Conservation (phyloP, 2,329 filamentous ascomycete species). For the Camillea tinctor region DNA sequence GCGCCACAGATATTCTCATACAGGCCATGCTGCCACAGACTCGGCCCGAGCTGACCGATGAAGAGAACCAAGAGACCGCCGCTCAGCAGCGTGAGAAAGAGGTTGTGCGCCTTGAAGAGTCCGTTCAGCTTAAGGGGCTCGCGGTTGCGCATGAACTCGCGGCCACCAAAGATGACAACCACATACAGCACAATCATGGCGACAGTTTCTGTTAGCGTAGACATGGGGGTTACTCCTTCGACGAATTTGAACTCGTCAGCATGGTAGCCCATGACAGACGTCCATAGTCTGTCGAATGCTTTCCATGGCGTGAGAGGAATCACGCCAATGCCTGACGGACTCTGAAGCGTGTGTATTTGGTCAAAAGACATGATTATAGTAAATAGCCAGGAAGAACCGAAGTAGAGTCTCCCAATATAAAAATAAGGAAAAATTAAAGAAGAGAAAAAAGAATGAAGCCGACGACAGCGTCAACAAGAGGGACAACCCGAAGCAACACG, state of each 20-base stretch:
- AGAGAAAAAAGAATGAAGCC: neutral
- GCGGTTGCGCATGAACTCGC: constrained; percentile 85
- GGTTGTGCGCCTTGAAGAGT: constrained; percentile 93
- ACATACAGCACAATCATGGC: constrained; percentile 85
- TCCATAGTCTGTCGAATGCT: constrained; percentile 83
- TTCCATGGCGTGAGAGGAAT: constrained; percentile 86
- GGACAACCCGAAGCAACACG: neutral
- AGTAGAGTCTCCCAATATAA: neutral
- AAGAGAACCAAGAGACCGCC: constrained; percentile 77
- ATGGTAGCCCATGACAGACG: constrained; percentile 72
- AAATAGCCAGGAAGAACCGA: constrained; percentile 1
- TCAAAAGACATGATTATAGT: constrained; percentile 20
- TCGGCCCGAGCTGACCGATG: constrained; percentile 84
- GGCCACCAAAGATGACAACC: constrained; percentile 83
- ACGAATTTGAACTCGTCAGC: constrained; percentile 81
- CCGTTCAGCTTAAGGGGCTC: constrained; percentile 83
- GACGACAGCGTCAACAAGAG: neutral
- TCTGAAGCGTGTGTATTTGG: constrained; percentile 6
- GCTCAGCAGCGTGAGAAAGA: constrained; percentile 83
- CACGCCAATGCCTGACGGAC: constrained; percentile 11
- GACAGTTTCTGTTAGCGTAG: constrained; percentile 76
- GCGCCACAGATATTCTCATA: constrained; percentile 82
- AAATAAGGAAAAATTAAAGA: neutral
- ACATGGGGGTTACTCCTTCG: constrained; percentile 79
- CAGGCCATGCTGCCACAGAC: constrained; percentile 73